Conservation (phyloP, 805 yeast genomes). For the Barnettozyma siamensis region DNA sequence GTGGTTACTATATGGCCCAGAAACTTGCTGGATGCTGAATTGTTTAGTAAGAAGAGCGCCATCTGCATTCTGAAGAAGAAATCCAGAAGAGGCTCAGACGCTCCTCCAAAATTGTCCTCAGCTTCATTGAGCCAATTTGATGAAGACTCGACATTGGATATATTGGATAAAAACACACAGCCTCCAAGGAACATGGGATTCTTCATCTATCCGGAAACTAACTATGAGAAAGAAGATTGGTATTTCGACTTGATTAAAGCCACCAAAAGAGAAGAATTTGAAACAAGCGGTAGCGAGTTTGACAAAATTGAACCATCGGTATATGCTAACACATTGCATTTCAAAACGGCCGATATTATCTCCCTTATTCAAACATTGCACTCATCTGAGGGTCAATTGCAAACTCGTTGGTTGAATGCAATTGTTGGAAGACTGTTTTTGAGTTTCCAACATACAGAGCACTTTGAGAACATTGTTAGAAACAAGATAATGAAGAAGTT, state of each 20-base stretch:
- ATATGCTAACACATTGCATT: conserved; percentile 70
- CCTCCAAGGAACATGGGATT: conserved; percentile 34
- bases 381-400: conserved; percentile 76
- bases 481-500: conserved; percentile 64
- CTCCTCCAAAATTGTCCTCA: conserved; percentile 30
- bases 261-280: conserved; percentile 39
- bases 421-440: conserved; percentile 77
- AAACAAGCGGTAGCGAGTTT: conserved; percentile 17
- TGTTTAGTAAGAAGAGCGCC: conserved; percentile 76
- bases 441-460: conserved; percentile 65
- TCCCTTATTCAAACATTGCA: conserved; percentile 70
- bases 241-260: conserved; percentile 82
- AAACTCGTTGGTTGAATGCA: conserved; percentile 90
- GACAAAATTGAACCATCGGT: conserved; percentile 48
- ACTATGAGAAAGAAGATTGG: conserved; percentile 88
- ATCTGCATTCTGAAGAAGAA: conserved; percentile 60
- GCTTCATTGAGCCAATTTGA: conserved; percentile 16
- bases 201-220: conserved; percentile 71
- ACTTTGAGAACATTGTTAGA: conserved; percentile 52
- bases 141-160: conserved; percentile 18
- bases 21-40: conserved; percentile 60
- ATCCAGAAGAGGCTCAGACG: conserved; percentile 23
- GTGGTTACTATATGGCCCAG: conserved; percentile 86
- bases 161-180: conserved; percentile 18
- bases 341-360: conserved; percentile 64